Base-by-base conservation (phyloP, 1,139 yeast species). In the Yamadazyma epiphylla region DNA sequence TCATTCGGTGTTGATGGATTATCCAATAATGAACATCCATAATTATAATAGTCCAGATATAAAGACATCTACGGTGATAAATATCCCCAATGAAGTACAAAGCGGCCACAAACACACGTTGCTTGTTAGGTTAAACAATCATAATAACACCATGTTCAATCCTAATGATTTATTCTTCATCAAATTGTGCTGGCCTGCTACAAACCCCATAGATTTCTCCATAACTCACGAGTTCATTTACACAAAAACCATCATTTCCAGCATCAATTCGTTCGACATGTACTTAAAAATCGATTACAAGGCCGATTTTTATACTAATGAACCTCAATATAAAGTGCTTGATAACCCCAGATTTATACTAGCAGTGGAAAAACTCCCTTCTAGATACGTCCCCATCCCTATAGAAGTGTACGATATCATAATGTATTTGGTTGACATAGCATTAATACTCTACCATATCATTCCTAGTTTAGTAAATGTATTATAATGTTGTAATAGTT, bases 181-280 rank as follows among this genome's bases (percentile, higher is more conserved):
- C 19, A 68, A 68, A 37, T 36, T 66, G 11, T 67, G 73, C 39
- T 68, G 74, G 74, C 71, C 73, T 0, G 70, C 73, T 0, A 64
- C 62, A 1, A 37, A 37, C 10, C 70, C 74, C 2, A 51, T 54
- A 29, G 51, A 50, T 24, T 60, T 66, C 27, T 24, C 26, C 5
- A 14, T 63, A 1, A 22, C 38, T 10, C 64, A 61, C 31, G 27
- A 31, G 13, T 63, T 55, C 33, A 16, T 51, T 3, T 33, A 45
- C 27, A 27, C 50, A 5, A 29, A 38, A 2, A 36, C 41, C 2
- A 30, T 44, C 1, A 19, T 31, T 9, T 33, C n/a, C 13, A 24
- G 15, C 28, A 22, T 14, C 31, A 24, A 45, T 22, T 23, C 48
- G 2, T 49, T 63, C 24, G 66, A 62, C 31, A 40, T 64, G 15